Conservation (phyloP, 148 eudicot genomes). For the Heliosperma pusillum region DNA sequence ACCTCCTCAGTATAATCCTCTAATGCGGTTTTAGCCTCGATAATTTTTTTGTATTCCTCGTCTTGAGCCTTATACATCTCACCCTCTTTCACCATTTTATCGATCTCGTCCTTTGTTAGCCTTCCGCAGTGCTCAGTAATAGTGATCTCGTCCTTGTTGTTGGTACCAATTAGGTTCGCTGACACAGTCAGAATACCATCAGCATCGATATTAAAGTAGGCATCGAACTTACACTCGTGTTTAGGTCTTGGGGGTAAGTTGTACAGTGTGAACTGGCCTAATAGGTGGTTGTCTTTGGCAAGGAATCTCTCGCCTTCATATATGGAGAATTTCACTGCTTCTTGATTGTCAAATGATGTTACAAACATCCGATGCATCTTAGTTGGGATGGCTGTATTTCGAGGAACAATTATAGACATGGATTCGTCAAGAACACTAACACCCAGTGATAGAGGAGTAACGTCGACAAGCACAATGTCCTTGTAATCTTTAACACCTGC, state of each 20-base stretch:
- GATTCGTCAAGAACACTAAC: background rate
- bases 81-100: constrained; percentile 23
- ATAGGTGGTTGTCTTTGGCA: constrained; percentile 18
- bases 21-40: no score
- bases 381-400: background rate
- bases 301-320: background rate
- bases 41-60: background rate
- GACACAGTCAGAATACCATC: constrained; percentile 23
- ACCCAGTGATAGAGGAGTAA: background rate
- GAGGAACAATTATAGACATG: background rate
- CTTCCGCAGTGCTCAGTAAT: background rate
- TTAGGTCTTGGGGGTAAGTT: constrained; percentile 19
- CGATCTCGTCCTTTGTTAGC: no score
- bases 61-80: no score
- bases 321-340: background rate
- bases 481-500: background rate
- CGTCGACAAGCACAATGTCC: background rate
- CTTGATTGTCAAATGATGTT: background rate
- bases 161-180: background rate
- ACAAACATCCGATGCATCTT: background rate
- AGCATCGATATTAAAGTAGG: constrained; percentile 15
- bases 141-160: constrained; percentile 14
- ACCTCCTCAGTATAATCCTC: no score
- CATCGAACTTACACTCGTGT: background rate
- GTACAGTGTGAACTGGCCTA: background rate